Conservation (phyloP, 2,329 filamentous ascomycete genomes). For the Aureobasidium mangrovei region DNA sequence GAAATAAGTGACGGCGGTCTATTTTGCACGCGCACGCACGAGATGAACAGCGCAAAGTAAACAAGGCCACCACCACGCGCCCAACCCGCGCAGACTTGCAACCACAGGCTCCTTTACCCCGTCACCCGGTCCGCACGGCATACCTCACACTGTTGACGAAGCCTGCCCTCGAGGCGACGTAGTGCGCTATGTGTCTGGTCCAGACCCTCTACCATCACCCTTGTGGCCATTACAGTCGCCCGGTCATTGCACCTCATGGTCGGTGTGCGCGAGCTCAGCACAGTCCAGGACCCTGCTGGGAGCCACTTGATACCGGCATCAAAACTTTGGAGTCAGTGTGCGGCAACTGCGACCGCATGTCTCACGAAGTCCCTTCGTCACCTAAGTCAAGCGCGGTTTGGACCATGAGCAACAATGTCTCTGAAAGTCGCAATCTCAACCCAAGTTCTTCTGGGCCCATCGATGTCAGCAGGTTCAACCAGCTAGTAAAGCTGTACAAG, state of each 20-base stretch:
- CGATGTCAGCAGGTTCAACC: neutral
- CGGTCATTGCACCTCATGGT: neutral
- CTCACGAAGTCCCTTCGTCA: neutral
- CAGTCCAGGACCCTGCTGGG: neutral
- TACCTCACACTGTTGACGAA: neutral
- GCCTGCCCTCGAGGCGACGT: neutral
- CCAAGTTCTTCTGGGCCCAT: neutral
- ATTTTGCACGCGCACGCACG: no score
- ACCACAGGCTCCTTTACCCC: no score
- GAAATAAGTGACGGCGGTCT: no score
- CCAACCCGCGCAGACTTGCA: no score
- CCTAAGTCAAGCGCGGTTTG: neutral
- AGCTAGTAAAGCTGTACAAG: slow-evolving; percentile 3
- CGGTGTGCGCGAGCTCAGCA: slow-evolving; percentile 2
- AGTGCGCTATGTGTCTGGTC: neutral
- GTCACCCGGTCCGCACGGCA: neutral
- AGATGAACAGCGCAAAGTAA: no score
- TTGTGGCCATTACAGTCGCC: slow-evolving; percentile 3
- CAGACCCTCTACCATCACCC: slow-evolving; percentile 4
- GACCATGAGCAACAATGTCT: neutral
- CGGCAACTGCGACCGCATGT: neutral
- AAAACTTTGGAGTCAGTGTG: neutral
- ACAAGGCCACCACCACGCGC: no score
- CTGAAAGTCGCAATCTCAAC: neutral
- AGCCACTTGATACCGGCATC: neutral